Evolutionary conservation across 768 basidiomycete genomes (phyloP).

Genomic region (Phylloporus sp.): DNA sequence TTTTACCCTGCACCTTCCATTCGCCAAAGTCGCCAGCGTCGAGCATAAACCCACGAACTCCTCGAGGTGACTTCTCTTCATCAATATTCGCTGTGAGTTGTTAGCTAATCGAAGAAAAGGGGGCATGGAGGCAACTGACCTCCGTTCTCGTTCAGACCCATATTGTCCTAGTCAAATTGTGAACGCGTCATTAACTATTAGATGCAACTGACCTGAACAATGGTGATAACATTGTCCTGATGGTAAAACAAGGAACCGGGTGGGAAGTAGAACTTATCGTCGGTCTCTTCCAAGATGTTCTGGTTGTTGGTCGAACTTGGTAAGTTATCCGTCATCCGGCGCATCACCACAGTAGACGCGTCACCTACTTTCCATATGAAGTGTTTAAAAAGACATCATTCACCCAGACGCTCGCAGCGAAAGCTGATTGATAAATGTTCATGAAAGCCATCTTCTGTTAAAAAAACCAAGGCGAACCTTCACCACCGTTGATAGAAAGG

Average conservation of each 20-base stretch:
- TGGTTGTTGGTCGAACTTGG: constrained; percentile 58
- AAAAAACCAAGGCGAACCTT: constrained; percentile 40
- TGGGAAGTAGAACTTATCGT: constrained; percentile 63
- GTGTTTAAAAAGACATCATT: constrained; percentile 69
- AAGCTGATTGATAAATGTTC: constrained; percentile 37
- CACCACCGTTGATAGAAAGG: constrained; percentile 75
- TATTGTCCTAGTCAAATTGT: constrained; percentile 54
- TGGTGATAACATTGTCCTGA: constrained; percentile 69
- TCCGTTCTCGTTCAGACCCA: constrained; percentile 67
- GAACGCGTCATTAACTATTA: not conserved
- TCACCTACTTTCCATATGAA: constrained; percentile 64
- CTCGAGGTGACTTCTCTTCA: constrained; percentile 67
- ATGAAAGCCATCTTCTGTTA: not conserved
- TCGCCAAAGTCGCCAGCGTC: constrained; percentile 51
- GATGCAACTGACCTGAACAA: constrained; percentile 54
- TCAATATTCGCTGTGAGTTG: constrained; percentile 36
- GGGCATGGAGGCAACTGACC: too few species aligned
- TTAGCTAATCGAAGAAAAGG: not conserved
- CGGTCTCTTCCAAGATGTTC: constrained; percentile 59
- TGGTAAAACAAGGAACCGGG: constrained; percentile 44
- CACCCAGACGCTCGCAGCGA: constrained; percentile 79
- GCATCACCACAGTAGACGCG: not conserved
- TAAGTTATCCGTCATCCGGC: not conserved
- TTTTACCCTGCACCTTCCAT: constrained; percentile 75
- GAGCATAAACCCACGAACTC: constrained; percentile 73